A percentile compares a stretch with the other conserved stretches of the same genome.
These are phyloP conservation scores for Hypoxylon sp. DNA, from an alignment of 2,329 filamentous ascomycete species.

Conservation along the genomic window DNA sequence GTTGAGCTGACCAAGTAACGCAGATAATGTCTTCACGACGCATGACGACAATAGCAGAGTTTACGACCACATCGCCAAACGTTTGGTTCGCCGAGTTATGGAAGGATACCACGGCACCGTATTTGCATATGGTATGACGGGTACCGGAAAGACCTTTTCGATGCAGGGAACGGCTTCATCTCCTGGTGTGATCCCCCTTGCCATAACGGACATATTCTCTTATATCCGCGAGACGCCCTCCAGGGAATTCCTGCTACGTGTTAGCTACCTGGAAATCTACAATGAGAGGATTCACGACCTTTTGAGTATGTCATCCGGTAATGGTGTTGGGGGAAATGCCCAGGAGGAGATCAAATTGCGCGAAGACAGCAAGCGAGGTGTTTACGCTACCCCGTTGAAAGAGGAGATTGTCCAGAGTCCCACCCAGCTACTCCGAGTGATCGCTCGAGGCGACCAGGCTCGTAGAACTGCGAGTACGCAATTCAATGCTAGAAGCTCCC, in stretches of 20 bases:
- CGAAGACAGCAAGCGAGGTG: constrained; percentile 94
- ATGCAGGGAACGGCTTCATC: constrained; percentile 98
- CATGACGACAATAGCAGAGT: constrained; percentile 95
- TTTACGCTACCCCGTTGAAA: constrained; percentile 95
- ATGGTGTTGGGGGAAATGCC: constrained; percentile 63
- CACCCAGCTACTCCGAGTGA: constrained; percentile 92
- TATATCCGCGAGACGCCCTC: constrained; percentile 98
- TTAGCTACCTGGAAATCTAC: constrained; percentile 99
- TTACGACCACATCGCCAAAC: constrained; percentile 93
- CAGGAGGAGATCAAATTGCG: constrained; percentile 97
- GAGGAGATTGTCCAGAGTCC: constrained; percentile 99
- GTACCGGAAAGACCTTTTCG: constrained; percentile 98
- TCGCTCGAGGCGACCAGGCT: constrained; percentile 92
- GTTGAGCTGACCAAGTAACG: constrained; percentile 28
- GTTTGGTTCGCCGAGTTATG: constrained; percentile 95
- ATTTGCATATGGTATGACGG: constrained; percentile 99
- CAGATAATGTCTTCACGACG: constrained; percentile 96
- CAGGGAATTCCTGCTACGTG: constrained; percentile 91
- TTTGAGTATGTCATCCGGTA: constrained; percentile 77
- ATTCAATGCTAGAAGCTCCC: constrained; percentile 95
- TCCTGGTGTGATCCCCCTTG: constrained; percentile 94
- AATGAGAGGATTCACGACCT: constrained; percentile 98
- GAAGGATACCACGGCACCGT: constrained; percentile 99
- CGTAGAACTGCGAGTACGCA: constrained; percentile 93
- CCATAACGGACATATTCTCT: constrained; percentile 98